phyloP scores from a whole-genome alignment of 1,139 yeast species.

The Blastobotrys capitulatus region DNA sequence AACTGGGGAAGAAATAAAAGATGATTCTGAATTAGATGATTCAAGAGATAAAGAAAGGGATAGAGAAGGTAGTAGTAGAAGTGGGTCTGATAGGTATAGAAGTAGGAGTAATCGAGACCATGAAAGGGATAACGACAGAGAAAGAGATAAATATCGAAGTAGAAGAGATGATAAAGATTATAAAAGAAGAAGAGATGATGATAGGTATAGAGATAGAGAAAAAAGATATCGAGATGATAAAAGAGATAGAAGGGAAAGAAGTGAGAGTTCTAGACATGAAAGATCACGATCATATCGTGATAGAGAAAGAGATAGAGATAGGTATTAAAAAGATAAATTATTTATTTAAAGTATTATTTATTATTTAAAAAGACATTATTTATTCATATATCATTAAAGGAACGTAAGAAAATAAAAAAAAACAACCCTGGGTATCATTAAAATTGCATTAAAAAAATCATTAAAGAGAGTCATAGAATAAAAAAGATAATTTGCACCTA shows the following conservation, averaged over 20 bases:
- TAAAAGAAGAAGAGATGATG: not conserved
- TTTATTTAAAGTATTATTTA: too few species aligned
- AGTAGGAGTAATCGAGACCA: not conserved
- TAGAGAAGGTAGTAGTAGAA: not conserved
- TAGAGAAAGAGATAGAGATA: too few species aligned
- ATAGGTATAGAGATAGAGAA: not conserved
- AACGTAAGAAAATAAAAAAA: too few species aligned
- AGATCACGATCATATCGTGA: too few species aligned
- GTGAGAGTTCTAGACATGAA: too few species aligned
- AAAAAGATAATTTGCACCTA: too few species aligned
- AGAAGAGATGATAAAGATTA: not conserved
- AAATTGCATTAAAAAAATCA: too few species aligned
- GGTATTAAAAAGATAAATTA: not conserved
- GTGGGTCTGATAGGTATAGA: conserved; percentile 1
- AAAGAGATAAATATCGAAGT: not conserved
- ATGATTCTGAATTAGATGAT: not conserved
- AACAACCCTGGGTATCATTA: too few species aligned
- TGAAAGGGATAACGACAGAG: conserved; percentile 1
- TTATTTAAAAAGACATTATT: too few species aligned
- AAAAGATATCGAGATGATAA: not conserved
- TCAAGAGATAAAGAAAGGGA: not conserved
- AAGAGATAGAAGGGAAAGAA: not conserved
- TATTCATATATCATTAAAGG: too few species aligned
- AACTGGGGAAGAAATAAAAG: conserved; percentile 2
- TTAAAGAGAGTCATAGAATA: too few species aligned